Evolutionary conservation across 805 yeast genomes (phyloP), one percentile per base, ranked within the genome.

Genomic region (Candida wancherniae): DNA sequence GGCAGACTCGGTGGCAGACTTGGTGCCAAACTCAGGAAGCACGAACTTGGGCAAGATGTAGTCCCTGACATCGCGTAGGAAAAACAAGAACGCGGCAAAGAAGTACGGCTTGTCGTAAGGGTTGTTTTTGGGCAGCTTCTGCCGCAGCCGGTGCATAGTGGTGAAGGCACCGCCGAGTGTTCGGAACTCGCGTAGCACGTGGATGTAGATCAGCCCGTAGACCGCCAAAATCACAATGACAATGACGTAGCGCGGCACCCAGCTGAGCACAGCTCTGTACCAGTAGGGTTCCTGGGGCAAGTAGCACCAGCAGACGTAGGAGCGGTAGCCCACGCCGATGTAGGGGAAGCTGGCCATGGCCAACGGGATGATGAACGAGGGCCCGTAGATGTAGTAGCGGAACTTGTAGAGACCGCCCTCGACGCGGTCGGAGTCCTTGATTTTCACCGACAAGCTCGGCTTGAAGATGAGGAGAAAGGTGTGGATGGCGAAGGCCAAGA

Each of bases 401-500:
- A 62, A 69, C 24, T 65, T 61, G 50, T 72, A 83, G 9, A 87
- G 62, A 0, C 95, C 95, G 28, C 90, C 94, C 55, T 83, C 90
- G 5, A 52, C 52, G 26, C 66, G 47, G 28, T 47, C 37, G 9
- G 70, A 51, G 35, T 58, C 53, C 26, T 57, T 55, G 44, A 70
- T 64, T 35, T 63, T 68, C 36, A 68, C 64, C 19, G 56, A 51
- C 16, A 64, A 48, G 17, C 63, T 66, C 1, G 90, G 85, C 37
- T 65, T 62, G 54, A 84, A 83, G 4, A 87, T 80, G 18, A 85
- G 59, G 24, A 86, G 50, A 16, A 77, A 84, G 7, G 90, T 81
- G 57, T 87, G 95, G 10, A 86, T 57, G 2, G 96, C 95, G 58
- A 87, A 82, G 20, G 80, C 70, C 19, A 85, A 61, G 31, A 86